Evolutionary conservation across 441 rosid genomes (phyloP), one percentile per base, ranked within the genome.

Genomic region (Adansonia madagascariensis): DNA sequence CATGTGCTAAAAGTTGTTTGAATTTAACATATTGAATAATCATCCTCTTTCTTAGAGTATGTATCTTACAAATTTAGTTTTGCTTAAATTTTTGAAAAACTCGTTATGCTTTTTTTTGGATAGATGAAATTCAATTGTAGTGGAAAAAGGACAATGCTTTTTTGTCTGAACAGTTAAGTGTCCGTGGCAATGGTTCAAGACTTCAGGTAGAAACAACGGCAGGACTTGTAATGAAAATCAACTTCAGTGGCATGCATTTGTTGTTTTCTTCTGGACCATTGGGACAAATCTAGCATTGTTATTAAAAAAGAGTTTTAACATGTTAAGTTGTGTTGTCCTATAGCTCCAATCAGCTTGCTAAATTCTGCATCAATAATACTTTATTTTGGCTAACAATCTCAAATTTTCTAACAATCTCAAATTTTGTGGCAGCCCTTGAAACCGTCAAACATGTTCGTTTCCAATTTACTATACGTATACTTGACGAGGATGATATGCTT

Each of bases 401-500:
- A 71, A 31, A 6, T 17, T 76, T 44, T 67, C 78, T 27, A 27
- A 27, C 31, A 27, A 27, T 27, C 31, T 27, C 31, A 27, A 27
- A 27, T 27, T 27, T 27, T 27, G 53, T 57, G 84, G 86, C 87
- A 89, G 90, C 95, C 24, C 85, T 84, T 62, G 89, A 86, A 83
- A 92, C 92, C 17, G 73, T 6, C 61, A 75, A 82, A 63, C 74
- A 67, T 59, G 78, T 89, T 67, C 82, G 60, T 22, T 85, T 80
- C 77, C 84, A 91, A 14, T 91, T 89, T 78, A 72, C 77, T 0
- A 82, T 82, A 20, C 88, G 86, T 61, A 70, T 84, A 75, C 91
- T 91, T 78, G 85, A 83, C 31, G 88, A 82, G 76, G 89, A 85
- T 75, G 94, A 91, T 81, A 20, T 56, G 55, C 80, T 86, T 50